Base-by-base conservation (phyloP, 2,329 filamentous ascomycete species). In the Sclerotinia sclerotiorum region DNA sequence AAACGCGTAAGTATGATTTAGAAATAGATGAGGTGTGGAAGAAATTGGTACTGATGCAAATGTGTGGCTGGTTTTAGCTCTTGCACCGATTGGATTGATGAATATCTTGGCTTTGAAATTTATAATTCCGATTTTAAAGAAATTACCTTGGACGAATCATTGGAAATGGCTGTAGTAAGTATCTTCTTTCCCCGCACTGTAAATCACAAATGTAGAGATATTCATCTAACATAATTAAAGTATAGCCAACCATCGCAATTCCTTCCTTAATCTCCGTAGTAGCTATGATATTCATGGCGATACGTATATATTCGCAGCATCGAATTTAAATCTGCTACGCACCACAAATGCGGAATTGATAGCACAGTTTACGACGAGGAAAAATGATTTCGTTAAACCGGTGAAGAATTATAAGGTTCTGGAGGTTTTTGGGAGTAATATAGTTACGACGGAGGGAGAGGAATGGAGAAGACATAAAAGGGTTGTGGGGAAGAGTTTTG, bases 381-480 rank as follows among this genome's bases (percentile, higher is more conserved):
- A 73, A 39, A 72, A 69, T 55, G 76, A 76, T 39, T 78, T 78
- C 39, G 63, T 72, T 1, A 78, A 78, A 65, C 75, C 75, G 6
- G 67, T 73, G 3, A 69, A 73, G 52, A 67, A 74, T 42, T 78
- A 78, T 66, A 70, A 70, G 27, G 69, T 77, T 29, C 67, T 79
- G 24, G 76, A 76, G 55, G 69, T 78, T 5, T 78, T 74, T 67
- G 77, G 77, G 17, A 71, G 69, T 32, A 76, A 72, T 35, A 74
- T 78, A 13, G 64, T 78, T 27, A 74, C 74, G 3, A 74, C 72
- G 7, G 77, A 79, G 63, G 76, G 77, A 0, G 66, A 71, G 19
- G 73, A 74, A 51, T 79, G 77, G 77, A 73, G 72, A 52, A 70
- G 74, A n/a, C 77, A 79, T 68, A 70, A 73, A 46, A 77, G 72